Conservation (phyloP, 164 flowering plant genomes). For the Vitis rotundifolia region DNA sequence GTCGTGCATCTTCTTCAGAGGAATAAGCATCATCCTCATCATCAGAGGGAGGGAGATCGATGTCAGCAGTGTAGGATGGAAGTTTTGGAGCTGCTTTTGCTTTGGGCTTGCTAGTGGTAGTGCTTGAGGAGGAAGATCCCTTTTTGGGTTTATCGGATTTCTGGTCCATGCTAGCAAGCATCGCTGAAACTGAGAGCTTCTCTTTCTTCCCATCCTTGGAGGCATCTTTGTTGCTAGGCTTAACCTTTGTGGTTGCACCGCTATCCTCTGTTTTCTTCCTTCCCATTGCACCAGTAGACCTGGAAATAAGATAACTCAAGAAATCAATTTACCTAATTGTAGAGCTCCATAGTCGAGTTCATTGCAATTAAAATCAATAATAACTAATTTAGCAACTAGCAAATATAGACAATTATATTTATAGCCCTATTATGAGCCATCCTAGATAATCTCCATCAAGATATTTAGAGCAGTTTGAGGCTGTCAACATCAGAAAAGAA, state of each 20-base stretch:
- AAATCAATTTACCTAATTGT: too few relatives aligned
- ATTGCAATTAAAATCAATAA: too few relatives aligned
- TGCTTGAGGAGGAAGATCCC: conserved; percentile 30
- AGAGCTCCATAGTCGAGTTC: too few relatives aligned
- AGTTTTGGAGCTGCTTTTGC: conserved; percentile 34
- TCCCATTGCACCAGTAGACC: conserved; percentile 41
- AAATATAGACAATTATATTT: too few relatives aligned
- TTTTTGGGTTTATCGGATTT: conserved; percentile 64
- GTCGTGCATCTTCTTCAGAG: conserved; percentile 20
- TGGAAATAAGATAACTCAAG: too few relatives aligned
- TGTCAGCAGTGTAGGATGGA: conserved; percentile 60
- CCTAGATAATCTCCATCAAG: too few relatives aligned
- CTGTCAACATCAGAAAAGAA: too few relatives aligned
- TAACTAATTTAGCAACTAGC: too few relatives aligned
- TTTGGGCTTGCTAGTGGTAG: conserved; percentile 34
- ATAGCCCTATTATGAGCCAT: too few relatives aligned
- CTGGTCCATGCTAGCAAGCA: conserved; percentile 84
- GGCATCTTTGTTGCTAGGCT: conserved; percentile 23
- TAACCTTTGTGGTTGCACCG: conserved; percentile 36
- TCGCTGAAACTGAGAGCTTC: conserved; percentile 64
- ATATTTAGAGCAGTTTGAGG: too few relatives aligned
- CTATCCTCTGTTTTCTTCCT: conserved; percentile 59
- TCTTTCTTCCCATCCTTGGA: conserved; percentile 49
- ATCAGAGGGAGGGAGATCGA: conserved; percentile 86
- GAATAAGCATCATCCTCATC: conserved; percentile 53